Evolutionary conservation across 257 asterid genomes (phyloP), one percentile per base, ranked within the genome.

Genomic region (Anisodus acutangulus): DNA sequence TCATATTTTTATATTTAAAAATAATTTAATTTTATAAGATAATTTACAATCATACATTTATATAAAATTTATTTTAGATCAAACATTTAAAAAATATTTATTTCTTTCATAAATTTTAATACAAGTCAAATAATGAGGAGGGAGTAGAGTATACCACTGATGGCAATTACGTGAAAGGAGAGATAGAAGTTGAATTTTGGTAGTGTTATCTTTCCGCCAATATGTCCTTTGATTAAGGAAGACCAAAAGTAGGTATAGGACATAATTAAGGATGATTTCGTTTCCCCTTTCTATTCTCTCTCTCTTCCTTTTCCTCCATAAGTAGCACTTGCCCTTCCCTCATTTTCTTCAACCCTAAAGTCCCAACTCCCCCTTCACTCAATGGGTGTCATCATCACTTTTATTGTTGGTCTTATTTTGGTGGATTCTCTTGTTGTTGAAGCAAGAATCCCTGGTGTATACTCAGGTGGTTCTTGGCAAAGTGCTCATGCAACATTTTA

Each of bases 401-500:
- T 84, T 84, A 83, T 90, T 71, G 41, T 87, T 70, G 39, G 3
- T 78, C 67, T 89, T 1, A 19, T 86, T 55, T 16, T 87, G 11
- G 58, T 85, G 5, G 31, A 81, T 10, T 76, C 84, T 57, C 49
- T 84, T 41, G 57, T 84, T 53, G 62, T 85, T 9, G 89, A 91
- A 43, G 93, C 91, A 4, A 89, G 85, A 78, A 89, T 92, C 51
- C 96, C 95, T 0, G 98, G 98, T 7, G 90, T 88, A 15, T 95
- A 93, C 89, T 22, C 87, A n/a, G 95, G 93, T 79, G 93, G 91
- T 37, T 49, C 78, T 6, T 95, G 98, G 98, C 83, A 92, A 78
- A 88, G 78, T 22, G 98, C 98, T 57, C 95, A 93, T 87, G 97
- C 98, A 54, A 95, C 98, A 5, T 95, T 95, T 90, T 95, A 95